These are phyloP conservation scores for Paramecium primaurelia DNA, from an alignment of 73 alveolate genomes.

Conservation along the genomic window DNA sequence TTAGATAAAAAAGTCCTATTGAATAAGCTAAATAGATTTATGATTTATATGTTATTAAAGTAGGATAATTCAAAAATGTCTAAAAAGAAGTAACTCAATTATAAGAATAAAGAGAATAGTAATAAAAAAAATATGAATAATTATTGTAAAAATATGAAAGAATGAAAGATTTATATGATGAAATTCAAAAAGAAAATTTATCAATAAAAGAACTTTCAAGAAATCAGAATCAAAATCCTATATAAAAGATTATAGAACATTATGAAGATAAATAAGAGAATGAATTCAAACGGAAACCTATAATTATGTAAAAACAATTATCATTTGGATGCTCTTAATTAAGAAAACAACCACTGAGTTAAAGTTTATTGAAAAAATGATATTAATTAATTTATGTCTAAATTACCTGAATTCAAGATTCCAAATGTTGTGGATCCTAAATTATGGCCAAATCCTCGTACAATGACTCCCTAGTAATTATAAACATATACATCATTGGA, in stretches of 20 bases:
- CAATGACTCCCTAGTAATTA: not conserved
- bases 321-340: not conserved
- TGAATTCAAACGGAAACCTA: not conserved
- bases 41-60: not conserved
- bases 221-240: not conserved
- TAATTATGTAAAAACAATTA: not conserved
- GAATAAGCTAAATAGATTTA: not conserved
- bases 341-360: not conserved
- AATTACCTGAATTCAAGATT: not conserved
- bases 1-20: not conserved
- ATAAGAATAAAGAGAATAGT: not conserved
- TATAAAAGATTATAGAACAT: not conserved
- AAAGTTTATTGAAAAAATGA: not conserved
- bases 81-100: not conserved
- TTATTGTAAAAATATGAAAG: not conserved
- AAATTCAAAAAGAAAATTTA: not conserved
- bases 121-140: not conserved
- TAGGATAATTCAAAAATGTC: not conserved
- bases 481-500: not conserved
- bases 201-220: not conserved
- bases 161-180: not conserved
- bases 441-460: constrained; percentile 31
- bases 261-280: not conserved
- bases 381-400: not conserved
- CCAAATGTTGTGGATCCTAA: constrained; percentile 38